Evolutionary conservation across 2,329 filamentous ascomycete species (phyloP).

Genomic region (Claviceps quebecensis): DNA sequence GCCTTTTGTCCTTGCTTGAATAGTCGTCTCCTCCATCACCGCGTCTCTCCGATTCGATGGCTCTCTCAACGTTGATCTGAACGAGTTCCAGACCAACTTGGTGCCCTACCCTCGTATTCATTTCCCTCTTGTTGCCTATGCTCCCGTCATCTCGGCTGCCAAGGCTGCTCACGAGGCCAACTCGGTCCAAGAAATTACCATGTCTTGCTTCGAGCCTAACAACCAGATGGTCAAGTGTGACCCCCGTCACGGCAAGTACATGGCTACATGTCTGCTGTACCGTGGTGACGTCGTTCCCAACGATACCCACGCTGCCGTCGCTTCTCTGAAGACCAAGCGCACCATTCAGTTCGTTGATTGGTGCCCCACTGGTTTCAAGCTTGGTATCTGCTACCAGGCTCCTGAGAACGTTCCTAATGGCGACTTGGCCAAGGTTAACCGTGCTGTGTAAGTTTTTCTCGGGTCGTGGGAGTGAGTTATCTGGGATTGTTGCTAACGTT

Average conservation of each 20-base stretch:
- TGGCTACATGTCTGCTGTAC: constrained; percentile 97
- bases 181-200: constrained; percentile 95
- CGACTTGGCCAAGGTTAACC: constrained; percentile 94
- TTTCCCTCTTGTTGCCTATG: constrained; percentile 95
- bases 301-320: constrained; percentile 83
- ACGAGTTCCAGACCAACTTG: constrained; percentile 99
- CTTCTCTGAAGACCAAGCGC: constrained; percentile 96
- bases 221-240: constrained; percentile 99
- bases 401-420: constrained; percentile 92
- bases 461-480: not conserved
- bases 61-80: constrained; percentile 96
- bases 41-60: constrained; percentile 97
- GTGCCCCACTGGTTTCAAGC: constrained; percentile 99
- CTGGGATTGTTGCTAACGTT: constrained; percentile 11
- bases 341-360: constrained; percentile 99
- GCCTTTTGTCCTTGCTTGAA: not conserved
- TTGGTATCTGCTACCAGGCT: constrained; percentile 99
- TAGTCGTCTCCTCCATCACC: constrained; percentile 95
- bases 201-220: constrained; percentile 98
- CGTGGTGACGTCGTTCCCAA: constrained; percentile 96
- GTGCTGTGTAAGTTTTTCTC: constrained; percentile 66
- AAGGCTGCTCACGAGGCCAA: constrained; percentile 97
- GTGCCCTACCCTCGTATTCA: constrained; percentile 98
- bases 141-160: constrained; percentile 83
- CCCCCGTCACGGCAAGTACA: constrained; percentile 98